phyloP scores from a whole-genome alignment of 768 basidiomycete genomes.

The Mycena belliarum region DNA sequence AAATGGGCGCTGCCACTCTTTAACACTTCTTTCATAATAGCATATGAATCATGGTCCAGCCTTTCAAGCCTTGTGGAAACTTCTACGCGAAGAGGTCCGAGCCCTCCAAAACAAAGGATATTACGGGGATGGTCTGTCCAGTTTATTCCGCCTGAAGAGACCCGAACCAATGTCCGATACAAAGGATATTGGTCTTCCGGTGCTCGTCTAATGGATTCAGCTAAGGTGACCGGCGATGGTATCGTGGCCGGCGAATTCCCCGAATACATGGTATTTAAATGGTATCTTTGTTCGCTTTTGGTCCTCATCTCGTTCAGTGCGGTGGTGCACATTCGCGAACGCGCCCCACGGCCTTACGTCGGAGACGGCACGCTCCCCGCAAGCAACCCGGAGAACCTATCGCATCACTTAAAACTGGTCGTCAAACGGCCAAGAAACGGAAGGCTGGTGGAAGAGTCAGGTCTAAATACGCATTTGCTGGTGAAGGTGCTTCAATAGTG shows the following conservation, averaged over 20 bases:
- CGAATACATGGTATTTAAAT: constrained; percentile 65
- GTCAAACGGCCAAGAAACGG: constrained; percentile 64
- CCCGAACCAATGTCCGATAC: neutral
- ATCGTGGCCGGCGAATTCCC: constrained; percentile 62
- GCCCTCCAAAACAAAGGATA: constrained; percentile 75
- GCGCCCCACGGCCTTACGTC: constrained; percentile 52
- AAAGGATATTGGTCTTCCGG: constrained; percentile 85
- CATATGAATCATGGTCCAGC: constrained; percentile 80
- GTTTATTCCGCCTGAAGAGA: neutral
- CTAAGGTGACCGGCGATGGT: constrained; percentile 50
- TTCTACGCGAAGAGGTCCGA: constrained; percentile 64
- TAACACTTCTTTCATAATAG: constrained; percentile 33
- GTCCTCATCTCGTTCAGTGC: constrained; percentile 46
- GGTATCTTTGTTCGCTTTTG: neutral
- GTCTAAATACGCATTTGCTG: constrained; percentile 58
- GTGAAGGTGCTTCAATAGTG: constrained; percentile 55
- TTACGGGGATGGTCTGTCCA: constrained; percentile 70
- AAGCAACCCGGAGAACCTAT: constrained; percentile 38
- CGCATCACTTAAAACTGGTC: constrained; percentile 58
- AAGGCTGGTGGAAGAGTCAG: constrained; percentile 74
- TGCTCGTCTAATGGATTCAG: constrained; percentile 66
- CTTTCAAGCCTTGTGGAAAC: constrained; percentile 76
- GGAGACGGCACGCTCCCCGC: constrained; percentile 31
- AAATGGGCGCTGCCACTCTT: neutral
- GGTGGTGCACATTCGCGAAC: constrained; percentile 74